Conservation (phyloP, 2,329 filamentous ascomycete genomes). For the Aurifilum marmelostoma region DNA sequence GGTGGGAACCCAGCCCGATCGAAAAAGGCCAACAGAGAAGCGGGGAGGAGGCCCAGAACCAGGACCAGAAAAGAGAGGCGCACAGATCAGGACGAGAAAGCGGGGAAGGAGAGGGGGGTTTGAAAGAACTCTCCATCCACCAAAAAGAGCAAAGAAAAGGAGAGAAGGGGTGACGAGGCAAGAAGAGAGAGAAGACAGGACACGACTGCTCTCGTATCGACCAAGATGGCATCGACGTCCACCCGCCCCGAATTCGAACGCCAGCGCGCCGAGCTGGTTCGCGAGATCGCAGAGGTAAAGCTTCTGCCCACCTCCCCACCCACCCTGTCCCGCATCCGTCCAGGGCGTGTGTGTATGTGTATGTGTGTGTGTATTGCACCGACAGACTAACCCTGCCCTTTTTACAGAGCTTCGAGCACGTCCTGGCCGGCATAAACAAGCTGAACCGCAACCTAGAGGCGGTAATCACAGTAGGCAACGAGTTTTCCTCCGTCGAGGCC, state of each 20-base stretch:
- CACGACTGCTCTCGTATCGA: background rate
- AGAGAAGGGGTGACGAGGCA: background rate
- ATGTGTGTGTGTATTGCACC: background rate
- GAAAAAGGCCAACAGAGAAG: background rate
- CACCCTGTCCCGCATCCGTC: background rate
- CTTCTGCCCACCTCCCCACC: too few relatives aligned
- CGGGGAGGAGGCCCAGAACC: background rate
- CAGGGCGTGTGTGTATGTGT: background rate
- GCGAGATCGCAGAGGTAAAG: constrained; percentile 71
- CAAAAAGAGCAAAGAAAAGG: background rate
- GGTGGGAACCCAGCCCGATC: background rate
- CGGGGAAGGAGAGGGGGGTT: background rate
- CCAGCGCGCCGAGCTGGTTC: constrained; percentile 71
- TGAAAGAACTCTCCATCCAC: too few relatives aligned
- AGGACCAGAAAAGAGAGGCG: background rate
- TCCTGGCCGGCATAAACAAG: constrained; percentile 94
- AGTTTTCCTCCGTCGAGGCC: constrained; percentile 95
- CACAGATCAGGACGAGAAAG: background rate
- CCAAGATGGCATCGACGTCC: constrained; percentile 39
- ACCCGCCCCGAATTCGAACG: constrained; percentile 68
- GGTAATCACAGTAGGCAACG: constrained; percentile 91
- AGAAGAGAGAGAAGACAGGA: background rate
- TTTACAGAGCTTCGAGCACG: constrained; percentile 77
- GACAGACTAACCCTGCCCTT: background rate
- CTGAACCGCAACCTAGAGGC: constrained; percentile 90